A percentile compares a stretch with the other conserved stretches of the same genome.
Conservation (phyloP, 176 grass and related monocot genomes). For the Zoysia japonica region DNA sequence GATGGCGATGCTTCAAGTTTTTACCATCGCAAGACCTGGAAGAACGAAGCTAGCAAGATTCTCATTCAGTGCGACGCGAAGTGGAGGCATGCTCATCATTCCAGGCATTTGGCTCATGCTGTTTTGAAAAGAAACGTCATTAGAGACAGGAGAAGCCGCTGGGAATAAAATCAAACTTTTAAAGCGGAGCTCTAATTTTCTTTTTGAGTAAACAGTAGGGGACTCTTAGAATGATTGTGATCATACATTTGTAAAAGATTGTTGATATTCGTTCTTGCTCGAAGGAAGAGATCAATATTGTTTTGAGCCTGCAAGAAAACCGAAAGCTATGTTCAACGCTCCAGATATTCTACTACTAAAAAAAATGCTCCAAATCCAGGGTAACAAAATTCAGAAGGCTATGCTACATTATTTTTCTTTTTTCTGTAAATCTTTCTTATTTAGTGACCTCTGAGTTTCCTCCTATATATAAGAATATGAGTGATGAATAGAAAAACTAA, state of each 20-base stretch:
- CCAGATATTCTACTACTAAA: not conserved
- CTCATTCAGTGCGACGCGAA: conserved; percentile 60
- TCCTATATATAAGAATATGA: not conserved
- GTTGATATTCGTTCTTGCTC: conserved; percentile 60
- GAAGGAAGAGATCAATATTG: conserved; percentile 71
- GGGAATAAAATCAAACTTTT: too few relatives aligned
- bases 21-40: conserved; percentile 61
- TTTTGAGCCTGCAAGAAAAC: conserved; percentile 64
- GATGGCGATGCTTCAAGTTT: not conserved
- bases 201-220: not conserved
- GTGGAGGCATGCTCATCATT: conserved; percentile 22
- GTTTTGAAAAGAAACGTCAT: not conserved
- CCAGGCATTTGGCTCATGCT: conserved; percentile 64
- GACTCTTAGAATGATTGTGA: conserved; percentile 5
- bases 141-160: too few relatives aligned
- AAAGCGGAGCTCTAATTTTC: not conserved
- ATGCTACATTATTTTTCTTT: not conserved
- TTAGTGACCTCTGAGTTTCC: not conserved
- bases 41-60: conserved; percentile 58
- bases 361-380: not conserved
- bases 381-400: not conserved
- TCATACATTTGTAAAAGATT: conserved; percentile 60
- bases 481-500: not conserved
- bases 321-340: conserved; percentile 9
- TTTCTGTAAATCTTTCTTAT: not conserved